These are phyloP conservation scores for Baeospora myosura DNA, from an alignment of 1,284 basidiomycete genomes.

Conservation along the genomic window DNA sequence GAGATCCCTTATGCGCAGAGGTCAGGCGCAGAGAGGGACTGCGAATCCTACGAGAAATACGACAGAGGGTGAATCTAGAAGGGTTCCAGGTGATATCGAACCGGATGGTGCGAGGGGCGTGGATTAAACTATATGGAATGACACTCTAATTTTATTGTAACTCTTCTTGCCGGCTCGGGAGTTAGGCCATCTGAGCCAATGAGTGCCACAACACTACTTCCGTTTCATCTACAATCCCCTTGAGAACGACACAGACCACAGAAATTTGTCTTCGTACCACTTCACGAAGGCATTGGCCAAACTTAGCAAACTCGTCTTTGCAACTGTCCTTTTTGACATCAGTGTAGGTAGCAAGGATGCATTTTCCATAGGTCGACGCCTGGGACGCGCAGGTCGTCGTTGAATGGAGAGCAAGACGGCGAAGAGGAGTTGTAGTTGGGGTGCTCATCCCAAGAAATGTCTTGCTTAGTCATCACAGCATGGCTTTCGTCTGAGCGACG, in stretches of 20 bases:
- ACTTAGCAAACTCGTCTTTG: slow-evolving; percentile 69
- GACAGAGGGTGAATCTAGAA: slow-evolving; percentile 18
- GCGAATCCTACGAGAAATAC: too few species aligned
- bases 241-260: not conserved
- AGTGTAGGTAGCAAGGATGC: slow-evolving; percentile 67
- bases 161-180: slow-evolving; percentile 15
- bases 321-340: slow-evolving; percentile 75
- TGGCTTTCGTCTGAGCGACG: not conserved
- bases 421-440: slow-evolving; percentile 39
- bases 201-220: slow-evolving; percentile 36
- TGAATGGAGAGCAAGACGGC: slow-evolving; percentile 57
- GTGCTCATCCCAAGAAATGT: slow-evolving; percentile 2
- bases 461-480: slow-evolving; percentile 9
- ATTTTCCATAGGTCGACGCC: slow-evolving; percentile 72
- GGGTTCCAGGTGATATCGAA: slow-evolving; percentile 38
- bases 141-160: not conserved
- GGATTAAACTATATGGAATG: not conserved
- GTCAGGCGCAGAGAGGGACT: too few species aligned
- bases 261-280: slow-evolving; percentile 53
- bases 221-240: slow-evolving; percentile 51
- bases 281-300: slow-evolving; percentile 65
- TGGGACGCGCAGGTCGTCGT: slow-evolving; percentile 64
- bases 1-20: not conserved
- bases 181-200: slow-evolving; percentile 13
- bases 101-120: slow-evolving; percentile 19